A percentile compares a stretch with the other conserved stretches of the same genome.
These are phyloP conservation scores for Neobulgaria alba DNA, from an alignment of 2,329 filamentous ascomycete species.

Conservation along the genomic window DNA sequence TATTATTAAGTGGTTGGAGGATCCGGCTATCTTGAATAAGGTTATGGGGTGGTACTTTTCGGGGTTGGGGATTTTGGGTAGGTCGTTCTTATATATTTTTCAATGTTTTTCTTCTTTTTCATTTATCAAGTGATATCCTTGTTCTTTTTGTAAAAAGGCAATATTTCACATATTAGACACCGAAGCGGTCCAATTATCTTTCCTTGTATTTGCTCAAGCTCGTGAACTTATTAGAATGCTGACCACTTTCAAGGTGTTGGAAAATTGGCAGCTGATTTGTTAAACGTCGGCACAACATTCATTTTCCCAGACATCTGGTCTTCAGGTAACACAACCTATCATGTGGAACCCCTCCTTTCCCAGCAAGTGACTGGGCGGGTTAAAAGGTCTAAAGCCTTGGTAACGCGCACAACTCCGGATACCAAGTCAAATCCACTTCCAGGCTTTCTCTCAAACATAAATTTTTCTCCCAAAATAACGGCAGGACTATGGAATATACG, in stretches of 20 bases:
- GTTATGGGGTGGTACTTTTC: slow-evolving; percentile 80
- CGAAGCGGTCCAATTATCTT: too few species aligned
- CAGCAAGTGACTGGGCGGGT: slow-evolving; percentile 13
- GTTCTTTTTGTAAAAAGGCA: too few species aligned
- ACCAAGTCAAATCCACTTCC: slow-evolving; percentile 33
- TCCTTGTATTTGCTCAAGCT: background rate
- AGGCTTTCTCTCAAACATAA: slow-evolving; percentile 30
- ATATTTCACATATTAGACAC: too few species aligned
- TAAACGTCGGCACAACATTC: slow-evolving; percentile 56
- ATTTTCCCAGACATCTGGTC: slow-evolving; percentile 67
- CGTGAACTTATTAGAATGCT: background rate
- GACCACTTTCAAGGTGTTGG: slow-evolving; percentile 40
- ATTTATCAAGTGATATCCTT: too few species aligned
- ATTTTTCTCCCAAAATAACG: slow-evolving; percentile 22
- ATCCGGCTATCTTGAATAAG: slow-evolving; percentile 73
- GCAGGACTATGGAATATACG: slow-evolving; percentile 42
- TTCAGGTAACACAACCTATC: slow-evolving; percentile 40
- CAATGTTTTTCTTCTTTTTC: background rate
- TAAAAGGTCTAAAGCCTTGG: slow-evolving; percentile 3
- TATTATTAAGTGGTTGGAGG: slow-evolving; percentile 79
- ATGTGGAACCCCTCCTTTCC: slow-evolving; percentile 31
- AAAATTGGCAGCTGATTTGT: slow-evolving; percentile 62
- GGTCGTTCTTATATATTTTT: background rate
- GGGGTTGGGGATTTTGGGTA: slow-evolving; percentile 1
- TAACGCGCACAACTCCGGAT: slow-evolving; percentile 11